Evolutionary conservation across 1,139 yeast genomes (phyloP), one percentile per base, ranked within the genome.

Genomic region (Pichia sp.): DNA sequence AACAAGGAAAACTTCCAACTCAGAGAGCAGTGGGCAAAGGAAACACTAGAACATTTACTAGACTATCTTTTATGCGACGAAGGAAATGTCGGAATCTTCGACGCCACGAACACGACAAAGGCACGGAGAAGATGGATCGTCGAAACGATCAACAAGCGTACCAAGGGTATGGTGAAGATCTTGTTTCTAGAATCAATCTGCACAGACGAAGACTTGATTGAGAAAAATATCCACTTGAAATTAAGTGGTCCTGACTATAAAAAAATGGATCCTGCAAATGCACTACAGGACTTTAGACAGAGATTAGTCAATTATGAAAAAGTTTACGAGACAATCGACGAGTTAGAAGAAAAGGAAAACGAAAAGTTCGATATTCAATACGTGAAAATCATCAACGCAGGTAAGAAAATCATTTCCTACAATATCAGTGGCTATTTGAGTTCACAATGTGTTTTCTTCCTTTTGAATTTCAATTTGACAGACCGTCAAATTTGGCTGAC

Each of bases 401-500:
- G 98, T 6, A 83, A 88, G 58, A 93, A 93, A 64, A 90, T 91
- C 38, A 96, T 90, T 38, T 86, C 96, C 44, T 90, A 84, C 64
- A 89, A 90, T 62, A 87, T 91, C 48, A 89, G 87, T 59, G 98
- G 98, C 0, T 93, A 89, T 60, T 71, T 93, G 47, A 91, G 97
- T 0, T 93, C 97, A 1, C 98, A 93, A 63, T 87, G 96, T 2
- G 88, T 91, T 38, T 91, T 88, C 63, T 93, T 90, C 69, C 70
- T 93, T 56, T 73, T 93, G 55, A 93, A 93, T 65, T 91, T 93
- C 75, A 93, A 93, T 62, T 73, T 93, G 37, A 81, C 88, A 50
- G 96, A 89, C 63, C 78, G 98, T 51, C 96, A 89, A 65, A 90
- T 93, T 44, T 93, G 97, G 95, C 85, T 93, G 54, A 84, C 97